Percentiles rank a stretch among this genome's conserved stretches.
phyloP scores from a whole-genome alignment of 805 yeast species.

The Wickerhamiella domercqiae region DNA sequence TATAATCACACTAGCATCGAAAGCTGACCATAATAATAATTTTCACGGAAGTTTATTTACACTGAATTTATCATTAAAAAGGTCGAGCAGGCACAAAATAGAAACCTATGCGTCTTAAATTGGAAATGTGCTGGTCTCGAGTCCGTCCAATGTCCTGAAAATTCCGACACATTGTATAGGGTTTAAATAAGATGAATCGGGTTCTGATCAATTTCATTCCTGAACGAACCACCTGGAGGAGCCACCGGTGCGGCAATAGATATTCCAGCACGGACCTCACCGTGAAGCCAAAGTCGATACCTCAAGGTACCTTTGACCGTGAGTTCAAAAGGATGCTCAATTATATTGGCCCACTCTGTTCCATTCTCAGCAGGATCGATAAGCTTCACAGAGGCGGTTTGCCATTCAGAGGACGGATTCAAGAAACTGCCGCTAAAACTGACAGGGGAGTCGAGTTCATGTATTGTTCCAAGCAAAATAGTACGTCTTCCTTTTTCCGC shows the following conservation, averaged over 20 bases:
- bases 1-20: no score
- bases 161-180: no score
- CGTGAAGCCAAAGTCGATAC: conserved; percentile 53
- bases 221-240: no score
- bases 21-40: no score
- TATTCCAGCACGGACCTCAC: conserved; percentile 18
- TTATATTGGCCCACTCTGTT: conserved; percentile 50
- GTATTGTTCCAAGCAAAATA: conserved; percentile 57
- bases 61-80: background rate
- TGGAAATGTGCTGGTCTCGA: no score
- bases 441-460: conserved; percentile 54
- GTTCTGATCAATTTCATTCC: no score
- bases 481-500: conserved; percentile 32
- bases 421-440: conserved; percentile 66
- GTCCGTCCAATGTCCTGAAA: no score
- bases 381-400: conserved; percentile 56
- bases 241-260: conserved; percentile 4
- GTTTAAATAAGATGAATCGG: no score
- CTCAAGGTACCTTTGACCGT: conserved; percentile 69
- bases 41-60: background rate
- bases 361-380: conserved; percentile 48
- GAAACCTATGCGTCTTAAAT: no score
- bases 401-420: conserved; percentile 39
- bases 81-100: background rate
- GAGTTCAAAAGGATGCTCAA: conserved; percentile 70